Conservation (phyloP, 2,329 filamentous ascomycete species). For the Fusarium continuum region DNA sequence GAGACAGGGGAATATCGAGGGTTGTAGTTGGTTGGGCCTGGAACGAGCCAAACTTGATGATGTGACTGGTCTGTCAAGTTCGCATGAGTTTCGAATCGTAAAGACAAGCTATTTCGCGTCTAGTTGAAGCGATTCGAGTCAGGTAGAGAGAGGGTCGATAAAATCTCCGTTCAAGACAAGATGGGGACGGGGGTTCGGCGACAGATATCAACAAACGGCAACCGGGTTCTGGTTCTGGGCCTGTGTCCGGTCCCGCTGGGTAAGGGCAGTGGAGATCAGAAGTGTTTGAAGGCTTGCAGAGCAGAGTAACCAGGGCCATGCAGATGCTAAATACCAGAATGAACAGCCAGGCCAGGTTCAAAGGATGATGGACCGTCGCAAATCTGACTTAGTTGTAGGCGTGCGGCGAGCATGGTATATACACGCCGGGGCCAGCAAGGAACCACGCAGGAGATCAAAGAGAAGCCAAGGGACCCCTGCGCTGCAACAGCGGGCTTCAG, state of each 20-base stretch:
- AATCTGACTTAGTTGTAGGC: slow-evolving; percentile 41
- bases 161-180: slow-evolving; percentile 14
- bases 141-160: slow-evolving; percentile 14
- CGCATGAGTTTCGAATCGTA: slow-evolving; percentile 16
- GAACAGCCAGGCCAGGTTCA: slow-evolving; percentile 4
- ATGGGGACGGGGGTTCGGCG: slow-evolving; percentile 14
- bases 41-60: slow-evolving; percentile 1
- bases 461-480: slow-evolving; percentile 35
- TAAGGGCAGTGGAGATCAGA: slow-evolving; percentile 32
- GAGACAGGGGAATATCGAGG: slow-evolving; percentile 9
- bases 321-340: slow-evolving; percentile 35
- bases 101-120: slow-evolving; percentile 11
- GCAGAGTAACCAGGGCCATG: slow-evolving; percentile 23
- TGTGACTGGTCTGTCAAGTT: slow-evolving; percentile 5
- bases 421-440: slow-evolving; percentile 35
- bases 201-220: slow-evolving; percentile 33
- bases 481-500: slow-evolving; percentile 38
- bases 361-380: slow-evolving; percentile 31
- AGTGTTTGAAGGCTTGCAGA: slow-evolving; percentile 12
- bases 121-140: slow-evolving; percentile 29
- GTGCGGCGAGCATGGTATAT: slow-evolving; percentile 35
- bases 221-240: slow-evolving; percentile 20
- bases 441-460: slow-evolving; percentile 42
- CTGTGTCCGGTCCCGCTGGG: slow-evolving; percentile 23
- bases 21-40: slow-evolving; percentile 2